Conservation (phyloP, 331 rosid genomes). For the Quercus phellos region DNA sequence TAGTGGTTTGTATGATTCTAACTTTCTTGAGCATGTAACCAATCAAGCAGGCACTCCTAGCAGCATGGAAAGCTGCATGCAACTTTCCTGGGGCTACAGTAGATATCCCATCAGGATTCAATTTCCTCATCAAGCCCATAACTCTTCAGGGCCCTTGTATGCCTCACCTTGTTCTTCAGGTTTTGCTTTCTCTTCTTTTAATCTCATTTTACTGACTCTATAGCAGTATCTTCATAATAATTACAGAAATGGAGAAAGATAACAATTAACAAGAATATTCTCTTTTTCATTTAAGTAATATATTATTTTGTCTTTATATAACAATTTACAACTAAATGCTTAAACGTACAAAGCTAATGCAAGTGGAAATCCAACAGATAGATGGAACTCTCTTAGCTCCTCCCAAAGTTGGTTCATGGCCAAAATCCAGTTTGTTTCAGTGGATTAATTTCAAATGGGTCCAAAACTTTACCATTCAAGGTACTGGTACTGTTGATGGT, state of each 20-base stretch:
- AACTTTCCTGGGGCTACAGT: conserved; percentile 55
- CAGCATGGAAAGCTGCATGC: conserved; percentile 89
- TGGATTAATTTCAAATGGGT: conserved; percentile 88
- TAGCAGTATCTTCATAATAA: not conserved
- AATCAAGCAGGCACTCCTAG: conserved; percentile 55
- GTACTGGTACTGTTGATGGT: conserved; percentile 76
- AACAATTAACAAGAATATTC: not conserved
- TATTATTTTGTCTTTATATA: not conserved
- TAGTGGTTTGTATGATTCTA: not conserved
- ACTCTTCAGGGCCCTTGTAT: conserved; percentile 84
- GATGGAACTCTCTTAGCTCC: conserved; percentile 85
- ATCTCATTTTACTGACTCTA: not conserved
- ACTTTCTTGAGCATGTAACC: conserved; percentile 7
- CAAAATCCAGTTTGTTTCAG: conserved; percentile 62
- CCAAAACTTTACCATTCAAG: conserved; percentile 70
- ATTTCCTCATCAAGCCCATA: conserved; percentile 58
- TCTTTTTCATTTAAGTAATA: not conserved
- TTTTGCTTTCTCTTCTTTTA: conserved; percentile 24
- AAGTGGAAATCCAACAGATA: conserved; percentile 47
- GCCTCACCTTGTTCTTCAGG: conserved; percentile 82
- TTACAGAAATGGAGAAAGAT: not conserved
- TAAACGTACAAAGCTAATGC: not conserved
- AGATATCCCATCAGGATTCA: conserved; percentile 53
- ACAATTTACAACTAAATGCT: not conserved
- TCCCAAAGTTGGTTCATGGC: conserved; percentile 60